phyloP scores from a whole-genome alignment of 2,329 filamentous ascomycete genomes.

The Pseudogymnoascus sp. region DNA sequence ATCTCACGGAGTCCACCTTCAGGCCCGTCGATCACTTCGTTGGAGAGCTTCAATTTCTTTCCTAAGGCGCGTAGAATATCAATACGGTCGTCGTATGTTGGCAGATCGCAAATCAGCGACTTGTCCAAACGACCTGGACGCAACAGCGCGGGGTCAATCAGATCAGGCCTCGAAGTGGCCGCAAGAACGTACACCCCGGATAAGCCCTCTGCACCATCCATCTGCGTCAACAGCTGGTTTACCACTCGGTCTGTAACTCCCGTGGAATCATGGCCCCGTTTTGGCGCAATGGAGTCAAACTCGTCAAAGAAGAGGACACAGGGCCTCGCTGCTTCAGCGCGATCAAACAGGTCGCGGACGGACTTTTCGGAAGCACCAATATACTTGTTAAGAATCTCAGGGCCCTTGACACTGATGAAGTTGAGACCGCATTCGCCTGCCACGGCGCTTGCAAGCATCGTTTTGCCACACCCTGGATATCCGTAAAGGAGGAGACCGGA shows the following conservation, averaged over 20 bases:
- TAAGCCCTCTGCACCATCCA: constrained; percentile 95
- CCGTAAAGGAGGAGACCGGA: constrained; percentile 91
- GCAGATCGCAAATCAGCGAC: constrained; percentile 84
- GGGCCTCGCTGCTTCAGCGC: constrained; percentile 81
- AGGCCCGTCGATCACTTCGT: constrained; percentile 49
- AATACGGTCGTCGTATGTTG: constrained; percentile 67
- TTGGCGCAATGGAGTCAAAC: constrained; percentile 95
- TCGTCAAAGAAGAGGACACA: constrained; percentile 98
- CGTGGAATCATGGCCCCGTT: constrained; percentile 91
- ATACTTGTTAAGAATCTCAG: constrained; percentile 98
- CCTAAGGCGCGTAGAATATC: constrained; percentile 86
- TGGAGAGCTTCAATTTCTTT: constrained; percentile 66
- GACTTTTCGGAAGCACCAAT: constrained; percentile 96
- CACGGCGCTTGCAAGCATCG: constrained; percentile 89
- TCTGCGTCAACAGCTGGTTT: constrained; percentile 95
- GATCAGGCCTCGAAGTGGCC: constrained; percentile 83
- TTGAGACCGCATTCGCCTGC: constrained; percentile 96
- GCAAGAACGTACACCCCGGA: constrained; percentile 94
- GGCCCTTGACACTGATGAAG: constrained; percentile 96
- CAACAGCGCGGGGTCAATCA: constrained; percentile 90
- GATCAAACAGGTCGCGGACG: constrained; percentile 89
- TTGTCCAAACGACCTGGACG: constrained; percentile 91
- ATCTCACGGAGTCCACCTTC: constrained; percentile 61
- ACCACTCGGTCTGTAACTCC: constrained; percentile 98
- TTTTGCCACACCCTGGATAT: constrained; percentile 94